These are phyloP conservation scores for Geosmithia morbida DNA, from an alignment of 2,329 filamentous ascomycete species.

Conservation along the genomic window DNA sequence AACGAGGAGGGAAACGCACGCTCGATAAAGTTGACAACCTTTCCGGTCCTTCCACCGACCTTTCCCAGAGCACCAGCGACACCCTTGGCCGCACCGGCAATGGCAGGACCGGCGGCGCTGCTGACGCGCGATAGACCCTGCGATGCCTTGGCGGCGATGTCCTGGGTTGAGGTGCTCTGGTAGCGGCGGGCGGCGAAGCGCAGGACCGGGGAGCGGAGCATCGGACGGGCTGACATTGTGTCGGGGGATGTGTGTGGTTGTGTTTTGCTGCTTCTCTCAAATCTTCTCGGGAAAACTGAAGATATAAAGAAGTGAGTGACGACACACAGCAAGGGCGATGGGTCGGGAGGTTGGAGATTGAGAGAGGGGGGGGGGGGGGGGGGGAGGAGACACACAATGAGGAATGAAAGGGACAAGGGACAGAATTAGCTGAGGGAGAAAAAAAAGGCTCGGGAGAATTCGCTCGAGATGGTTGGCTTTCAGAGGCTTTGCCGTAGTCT, in stretches of 20 bases:
- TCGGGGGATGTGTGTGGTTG: conserved; percentile 1
- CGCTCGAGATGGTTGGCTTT: conserved; percentile 15
- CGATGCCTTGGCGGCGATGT: conserved; percentile 50
- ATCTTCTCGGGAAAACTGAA: not conserved
- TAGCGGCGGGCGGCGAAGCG: conserved; percentile 38
- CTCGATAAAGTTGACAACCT: conserved; percentile 66
- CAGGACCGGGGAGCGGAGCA: conserved; percentile 31
- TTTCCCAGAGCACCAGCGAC: conserved; percentile 53
- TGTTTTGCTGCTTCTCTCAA: conserved; percentile 1
- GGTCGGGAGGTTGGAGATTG: conserved; percentile 13
- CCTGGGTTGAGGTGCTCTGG: conserved; percentile 40
- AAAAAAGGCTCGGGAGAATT: conserved; percentile 34
- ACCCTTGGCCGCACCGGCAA: conserved; percentile 58
- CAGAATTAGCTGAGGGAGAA: conserved; percentile 18
- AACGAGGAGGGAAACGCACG: conserved; percentile 51
- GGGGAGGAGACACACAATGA: conserved; percentile 6
- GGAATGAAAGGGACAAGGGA: not conserved
- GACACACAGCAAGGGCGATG: conserved; percentile 9
- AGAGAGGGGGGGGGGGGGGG: conserved; percentile 13
- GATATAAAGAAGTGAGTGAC: conserved; percentile 4
- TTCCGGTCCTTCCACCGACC: conserved; percentile 73
- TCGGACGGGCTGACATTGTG: conserved; percentile 22
- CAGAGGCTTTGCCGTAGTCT: not conserved
- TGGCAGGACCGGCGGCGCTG: conserved; percentile 63
- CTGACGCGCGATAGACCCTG: conserved; percentile 73